phyloP scores from a whole-genome alignment of 495 filamentous ascomycete genomes.

The Glutinoglossum americanum region DNA sequence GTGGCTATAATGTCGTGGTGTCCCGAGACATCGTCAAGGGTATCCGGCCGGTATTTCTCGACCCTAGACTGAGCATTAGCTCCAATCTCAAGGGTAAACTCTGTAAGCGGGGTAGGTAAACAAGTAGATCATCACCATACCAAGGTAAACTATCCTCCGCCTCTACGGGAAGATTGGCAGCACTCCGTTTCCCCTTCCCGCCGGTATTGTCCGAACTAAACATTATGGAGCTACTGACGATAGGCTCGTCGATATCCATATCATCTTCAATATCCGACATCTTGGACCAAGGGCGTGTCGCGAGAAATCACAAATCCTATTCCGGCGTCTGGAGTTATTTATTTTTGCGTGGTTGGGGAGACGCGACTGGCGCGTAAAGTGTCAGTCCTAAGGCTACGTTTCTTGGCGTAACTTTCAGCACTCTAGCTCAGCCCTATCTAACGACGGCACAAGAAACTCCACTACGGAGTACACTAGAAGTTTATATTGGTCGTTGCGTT shows the following conservation, averaged over 20 bases:
- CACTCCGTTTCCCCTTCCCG: slow-evolving; percentile 55
- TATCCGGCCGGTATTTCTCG: slow-evolving; percentile 90
- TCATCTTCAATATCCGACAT: slow-evolving; percentile 92
- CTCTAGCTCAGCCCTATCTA: not conserved
- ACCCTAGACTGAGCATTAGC: slow-evolving; percentile 37
- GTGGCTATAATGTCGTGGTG: slow-evolving; percentile 94
- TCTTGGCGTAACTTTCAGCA: not conserved
- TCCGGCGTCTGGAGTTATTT: not conserved
- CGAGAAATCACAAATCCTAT: not conserved
- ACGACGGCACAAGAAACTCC: not conserved
- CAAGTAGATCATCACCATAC: slow-evolving; percentile 22
- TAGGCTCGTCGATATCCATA: slow-evolving; percentile 59
- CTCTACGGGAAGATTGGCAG: slow-evolving; percentile 80
- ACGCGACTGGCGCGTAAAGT: not conserved
- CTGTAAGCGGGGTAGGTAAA: not conserved
- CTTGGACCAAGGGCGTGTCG: slow-evolving; percentile 6
- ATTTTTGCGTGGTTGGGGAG: not conserved
- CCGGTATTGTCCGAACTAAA: slow-evolving; percentile 34
- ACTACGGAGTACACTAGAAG: not conserved
- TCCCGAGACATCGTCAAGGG: slow-evolving; percentile 82
- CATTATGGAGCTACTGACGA: slow-evolving; percentile 29
- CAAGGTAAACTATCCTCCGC: slow-evolving; percentile 90
- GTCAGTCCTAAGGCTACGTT: not conserved
- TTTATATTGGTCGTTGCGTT: not conserved
- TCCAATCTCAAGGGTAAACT: not conserved